Evolutionary conservation across 306 rosid species (phyloP), one percentile per base, ranked within the genome.

Genomic region (Trifolium fragiferum): DNA sequence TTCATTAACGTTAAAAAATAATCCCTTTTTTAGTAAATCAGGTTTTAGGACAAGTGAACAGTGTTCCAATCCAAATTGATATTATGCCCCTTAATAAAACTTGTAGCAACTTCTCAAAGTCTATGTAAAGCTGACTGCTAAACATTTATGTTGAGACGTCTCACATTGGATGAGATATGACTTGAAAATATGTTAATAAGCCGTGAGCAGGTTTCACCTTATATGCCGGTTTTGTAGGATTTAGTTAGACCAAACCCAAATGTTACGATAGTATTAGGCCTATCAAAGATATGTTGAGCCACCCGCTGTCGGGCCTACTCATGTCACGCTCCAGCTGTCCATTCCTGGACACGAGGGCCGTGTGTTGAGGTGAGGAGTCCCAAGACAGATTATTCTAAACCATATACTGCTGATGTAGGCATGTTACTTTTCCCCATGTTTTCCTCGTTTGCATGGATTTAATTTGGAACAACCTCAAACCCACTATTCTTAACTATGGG

Each of bases 391-490:
- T 49, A 64, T 72, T 66, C 16, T 13, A 43, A 71, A 35, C 19
- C 66, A 37, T 35, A 25, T 37, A 6, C 37, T 71, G 67, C 72
- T 30, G 3, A 2, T 64, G 50, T 64, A 37, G 16, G 49, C 69
- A 10, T 38, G 10, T 64, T 30, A 37, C 30, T 63, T 18, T 8
- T 13, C 69, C n/a, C n/a, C 68, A 38, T 37, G 69, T 4, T 19
- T 37, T 6, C 38, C 68, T 38, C 20, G 16, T n/a, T 50, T 37
- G 27, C 62, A 20, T 51, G 41, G 18, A 64, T 81, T 27, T 33
- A 55, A 54, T 66, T 75, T 50, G 57, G 40, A 70, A 20, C 32
- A 55, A 46, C 70, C 69, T 40, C 57, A 76, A 64, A 23, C 20
- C 64, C 54, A 44, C 57, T 41, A 35, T 11, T 47, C 25, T 11